phyloP scores from a whole-genome alignment of 129 eudicot genomes.

The Saposhnikovia divaricata region DNA sequence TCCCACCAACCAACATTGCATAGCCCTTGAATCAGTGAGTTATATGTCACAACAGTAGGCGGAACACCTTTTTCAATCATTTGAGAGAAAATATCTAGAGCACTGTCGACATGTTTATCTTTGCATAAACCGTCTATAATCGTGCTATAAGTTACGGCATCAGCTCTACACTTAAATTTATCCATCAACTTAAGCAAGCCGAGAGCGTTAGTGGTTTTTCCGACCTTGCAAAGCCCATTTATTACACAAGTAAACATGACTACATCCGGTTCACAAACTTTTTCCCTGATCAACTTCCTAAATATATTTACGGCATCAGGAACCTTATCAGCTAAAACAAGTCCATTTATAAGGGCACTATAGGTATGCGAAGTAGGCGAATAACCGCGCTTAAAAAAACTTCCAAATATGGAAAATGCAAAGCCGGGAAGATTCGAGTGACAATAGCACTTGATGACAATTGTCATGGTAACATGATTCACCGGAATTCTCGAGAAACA shows the following conservation, averaged over 20 bases:
- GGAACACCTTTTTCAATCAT: conserved; percentile 29
- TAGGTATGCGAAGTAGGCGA: no score
- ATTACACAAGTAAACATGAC: conserved; percentile 31
- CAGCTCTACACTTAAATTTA: conserved; percentile 19
- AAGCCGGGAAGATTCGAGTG: conserved; percentile 15
- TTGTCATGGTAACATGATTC: conserved; percentile 28
- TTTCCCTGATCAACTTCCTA: not conserved
- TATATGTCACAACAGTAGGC: not conserved
- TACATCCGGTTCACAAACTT: conserved; percentile 20
- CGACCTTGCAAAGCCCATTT: conserved; percentile 42
- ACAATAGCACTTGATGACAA: conserved; percentile 32
- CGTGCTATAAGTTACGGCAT: conserved; percentile 9
- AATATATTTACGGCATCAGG: no score
- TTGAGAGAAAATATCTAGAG: conserved; percentile 18
- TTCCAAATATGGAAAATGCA: conserved; percentile 30
- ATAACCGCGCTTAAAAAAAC: no score
- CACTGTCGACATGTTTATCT: conserved; percentile 29
- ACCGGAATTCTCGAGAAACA: conserved; percentile 8
- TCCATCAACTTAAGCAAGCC: conserved; percentile 28
- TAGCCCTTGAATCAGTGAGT: no score
- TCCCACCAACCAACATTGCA: no score
- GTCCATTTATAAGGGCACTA: no score
- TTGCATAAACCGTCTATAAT: conserved; percentile 37
- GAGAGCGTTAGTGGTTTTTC: conserved; percentile 23
- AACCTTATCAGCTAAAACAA: no score